Evolutionary conservation across 2,329 filamentous ascomycete species (phyloP).

Genomic region (Cyanodermella asteris): DNA sequence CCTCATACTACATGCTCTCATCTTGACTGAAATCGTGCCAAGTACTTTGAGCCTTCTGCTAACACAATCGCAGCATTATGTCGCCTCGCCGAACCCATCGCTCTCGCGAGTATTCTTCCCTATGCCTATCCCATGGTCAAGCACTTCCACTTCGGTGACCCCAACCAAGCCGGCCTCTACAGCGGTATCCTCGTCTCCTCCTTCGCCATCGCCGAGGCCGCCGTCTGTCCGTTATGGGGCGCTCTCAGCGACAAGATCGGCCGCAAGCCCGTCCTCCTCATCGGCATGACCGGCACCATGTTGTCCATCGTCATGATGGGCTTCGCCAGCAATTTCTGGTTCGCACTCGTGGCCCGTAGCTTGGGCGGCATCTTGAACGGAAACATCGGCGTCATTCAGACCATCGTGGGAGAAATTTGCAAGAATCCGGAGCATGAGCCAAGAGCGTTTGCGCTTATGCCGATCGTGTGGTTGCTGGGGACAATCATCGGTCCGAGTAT

Average conservation of each 20-base stretch:
- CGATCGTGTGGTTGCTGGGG: conserved; percentile 80
- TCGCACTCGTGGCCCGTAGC: conserved; percentile 54
- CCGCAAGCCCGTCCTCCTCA: conserved; percentile 62
- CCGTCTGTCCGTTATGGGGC: conserved; percentile 80
- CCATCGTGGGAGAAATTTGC: conserved; percentile 78
- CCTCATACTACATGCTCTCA: conserved; percentile 4
- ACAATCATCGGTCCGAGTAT: conserved; percentile 78
- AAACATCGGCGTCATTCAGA: conserved; percentile 78
- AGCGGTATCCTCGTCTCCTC: conserved; percentile 72
- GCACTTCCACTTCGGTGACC: conserved; percentile 48
- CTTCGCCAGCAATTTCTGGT: conserved; percentile 62
- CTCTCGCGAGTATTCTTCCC: conserved; percentile 79
- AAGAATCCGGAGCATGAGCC: conserved; percentile 70
- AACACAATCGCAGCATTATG: conserved; percentile 47
- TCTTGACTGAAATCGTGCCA: background rate
- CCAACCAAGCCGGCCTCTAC: conserved; percentile 64
- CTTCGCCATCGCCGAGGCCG: conserved; percentile 60
- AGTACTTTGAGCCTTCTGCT: no score
- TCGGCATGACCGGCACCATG: conserved; percentile 66
- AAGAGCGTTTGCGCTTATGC: conserved; percentile 76
- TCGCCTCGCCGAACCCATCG: conserved; percentile 77
- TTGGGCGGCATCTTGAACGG: conserved; percentile 71
- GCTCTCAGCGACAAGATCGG: conserved; percentile 60
- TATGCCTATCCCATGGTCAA: conserved; percentile 75
- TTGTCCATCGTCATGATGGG: conserved; percentile 66